Conservation (phyloP, 805 yeast species). For the Kodamaea lidongshanica region DNA sequence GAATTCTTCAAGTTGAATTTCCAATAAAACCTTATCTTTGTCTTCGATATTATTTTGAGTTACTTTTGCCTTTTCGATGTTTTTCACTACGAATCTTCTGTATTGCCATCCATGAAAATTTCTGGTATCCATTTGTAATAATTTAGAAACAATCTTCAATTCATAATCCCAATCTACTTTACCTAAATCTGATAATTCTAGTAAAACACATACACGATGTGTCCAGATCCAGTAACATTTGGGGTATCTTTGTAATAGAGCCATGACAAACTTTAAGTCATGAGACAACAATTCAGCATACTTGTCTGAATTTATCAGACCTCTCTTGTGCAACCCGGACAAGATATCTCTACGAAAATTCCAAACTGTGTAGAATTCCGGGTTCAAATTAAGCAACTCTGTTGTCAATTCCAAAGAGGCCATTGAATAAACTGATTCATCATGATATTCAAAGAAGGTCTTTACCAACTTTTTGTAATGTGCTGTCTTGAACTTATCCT, state of each 20-base stretch:
- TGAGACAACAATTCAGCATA: constrained; percentile 31
- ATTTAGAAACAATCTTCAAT: constrained; percentile 57
- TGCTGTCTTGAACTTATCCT: constrained; percentile 57
- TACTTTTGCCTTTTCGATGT: constrained; percentile 22
- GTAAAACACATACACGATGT: constrained; percentile 78
- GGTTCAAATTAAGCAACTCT: constrained; percentile 56
- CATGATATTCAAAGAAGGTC: constrained; percentile 32
- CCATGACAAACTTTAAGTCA: constrained; percentile 60
- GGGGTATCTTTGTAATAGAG: constrained; percentile 59
- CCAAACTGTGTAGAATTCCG: constrained; percentile 88
- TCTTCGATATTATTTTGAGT: background rate
- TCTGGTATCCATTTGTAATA: constrained; percentile 68
- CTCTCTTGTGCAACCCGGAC: constrained; percentile 18
- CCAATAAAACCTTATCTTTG: constrained; percentile 18
- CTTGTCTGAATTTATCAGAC: constrained; percentile 10
- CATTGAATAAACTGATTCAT: constrained; percentile 10
- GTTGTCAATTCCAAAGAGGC: constrained; percentile 50
- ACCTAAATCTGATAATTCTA: constrained; percentile 37
- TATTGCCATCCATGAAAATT: constrained; percentile 97
- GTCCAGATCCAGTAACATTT: constrained; percentile 98
- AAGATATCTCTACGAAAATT: constrained; percentile 78
- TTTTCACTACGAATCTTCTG: constrained; percentile 61
- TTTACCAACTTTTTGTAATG: constrained; percentile 45
- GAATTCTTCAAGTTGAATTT: constrained; percentile 49
- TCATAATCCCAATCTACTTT: constrained; percentile 65